Evolutionary conservation across 768 basidiomycete species (phyloP).

Genomic region (Daedaleopsis sinensis): DNA sequence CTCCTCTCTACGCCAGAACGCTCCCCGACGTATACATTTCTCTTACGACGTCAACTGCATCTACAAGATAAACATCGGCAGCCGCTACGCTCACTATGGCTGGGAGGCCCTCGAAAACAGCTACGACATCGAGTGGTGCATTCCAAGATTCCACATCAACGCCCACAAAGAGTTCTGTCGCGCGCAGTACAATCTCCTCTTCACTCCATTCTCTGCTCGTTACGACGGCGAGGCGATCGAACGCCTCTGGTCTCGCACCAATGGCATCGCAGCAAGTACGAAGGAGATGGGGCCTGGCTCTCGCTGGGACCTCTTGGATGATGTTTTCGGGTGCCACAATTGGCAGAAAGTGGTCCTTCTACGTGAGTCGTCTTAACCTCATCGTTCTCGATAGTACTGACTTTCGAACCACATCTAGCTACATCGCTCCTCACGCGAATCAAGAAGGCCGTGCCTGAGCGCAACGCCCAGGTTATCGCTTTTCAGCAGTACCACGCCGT

Average conservation of each 20-base stretch:
- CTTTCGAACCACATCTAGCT: background rate
- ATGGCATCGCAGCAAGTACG: slow-evolving; percentile 34
- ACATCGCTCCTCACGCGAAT: background rate
- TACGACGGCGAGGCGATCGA: slow-evolving; percentile 44
- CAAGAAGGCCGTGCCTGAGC: background rate
- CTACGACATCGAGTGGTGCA: slow-evolving; percentile 19
- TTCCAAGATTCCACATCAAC: slow-evolving; percentile 44
- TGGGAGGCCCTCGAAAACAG: background rate
- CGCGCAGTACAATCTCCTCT: slow-evolving; percentile 34
- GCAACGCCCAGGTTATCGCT: background rate
- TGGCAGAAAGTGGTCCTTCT: slow-evolving; percentile 38
- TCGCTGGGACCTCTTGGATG: slow-evolving; percentile 39
- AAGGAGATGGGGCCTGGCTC: slow-evolving; percentile 40
- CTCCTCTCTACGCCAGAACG: background rate
- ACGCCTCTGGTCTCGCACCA: slow-evolving; percentile 38
- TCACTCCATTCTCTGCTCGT: slow-evolving; percentile 29
- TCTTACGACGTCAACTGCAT: slow-evolving; percentile 23
- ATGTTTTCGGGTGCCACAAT: slow-evolving; percentile 38
- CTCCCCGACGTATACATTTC: background rate
- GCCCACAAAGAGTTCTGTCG: slow-evolving; percentile 37
- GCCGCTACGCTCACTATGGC: background rate
- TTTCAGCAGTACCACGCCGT: background rate
- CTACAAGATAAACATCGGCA: background rate
- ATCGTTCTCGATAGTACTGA: background rate
- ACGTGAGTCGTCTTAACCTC: slow-evolving; percentile 24